phyloP scores from a whole-genome alignment of 2,329 filamentous ascomycete genomes.

The Penicillium sp. region DNA sequence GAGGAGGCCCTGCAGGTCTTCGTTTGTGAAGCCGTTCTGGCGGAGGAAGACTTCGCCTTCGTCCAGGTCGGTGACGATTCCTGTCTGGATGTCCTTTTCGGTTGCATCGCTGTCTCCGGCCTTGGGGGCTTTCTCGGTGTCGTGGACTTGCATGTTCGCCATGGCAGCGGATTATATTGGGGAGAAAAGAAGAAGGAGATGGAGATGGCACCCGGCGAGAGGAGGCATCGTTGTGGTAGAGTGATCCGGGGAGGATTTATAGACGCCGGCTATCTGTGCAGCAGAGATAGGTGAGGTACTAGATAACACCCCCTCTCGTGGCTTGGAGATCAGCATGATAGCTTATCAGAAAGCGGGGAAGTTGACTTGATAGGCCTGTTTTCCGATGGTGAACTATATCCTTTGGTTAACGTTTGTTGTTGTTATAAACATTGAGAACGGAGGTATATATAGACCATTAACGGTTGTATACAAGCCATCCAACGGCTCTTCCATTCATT shows the following conservation, averaged over 20 bases:
- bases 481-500: background rate
- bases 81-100: constrained; percentile 27
- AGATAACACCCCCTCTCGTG: background rate
- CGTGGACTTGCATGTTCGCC: background rate
- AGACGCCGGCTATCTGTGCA: background rate
- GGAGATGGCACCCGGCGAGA: background rate
- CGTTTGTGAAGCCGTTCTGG: constrained; percentile 52
- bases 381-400: background rate
- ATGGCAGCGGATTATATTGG: background rate
- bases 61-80: constrained; percentile 47
- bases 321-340: background rate
- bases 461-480: background rate
- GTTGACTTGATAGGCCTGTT: background rate
- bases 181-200: background rate
- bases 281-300: background rate
- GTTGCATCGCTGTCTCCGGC: background rate
- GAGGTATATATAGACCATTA: background rate
- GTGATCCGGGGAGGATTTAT: background rate
- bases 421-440: too few relatives aligned
- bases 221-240: background rate
- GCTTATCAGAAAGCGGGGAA: background rate
- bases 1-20: constrained; percentile 52
- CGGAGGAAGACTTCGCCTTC: constrained; percentile 55
- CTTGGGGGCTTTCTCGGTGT: background rate
- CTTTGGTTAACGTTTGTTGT: too few relatives aligned